Evolutionary conservation across 208 protist genomes (phyloP).

Genomic region (Acanthamoeba rhysodes): DNA sequence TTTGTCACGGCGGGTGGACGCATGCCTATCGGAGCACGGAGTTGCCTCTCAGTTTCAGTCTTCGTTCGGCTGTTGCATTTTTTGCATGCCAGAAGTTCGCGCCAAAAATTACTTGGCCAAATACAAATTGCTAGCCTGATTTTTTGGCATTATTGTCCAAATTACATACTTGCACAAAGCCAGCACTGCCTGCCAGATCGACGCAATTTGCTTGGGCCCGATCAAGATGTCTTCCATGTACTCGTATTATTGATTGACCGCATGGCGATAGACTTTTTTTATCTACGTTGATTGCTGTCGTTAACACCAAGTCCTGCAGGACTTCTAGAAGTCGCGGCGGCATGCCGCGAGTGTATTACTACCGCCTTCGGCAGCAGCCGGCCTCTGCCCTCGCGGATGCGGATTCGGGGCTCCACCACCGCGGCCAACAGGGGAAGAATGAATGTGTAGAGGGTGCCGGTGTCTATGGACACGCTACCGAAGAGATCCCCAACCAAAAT

Average conservation of each 20-base stretch:
- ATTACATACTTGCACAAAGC: too few species aligned
- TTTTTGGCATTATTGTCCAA: neutral
- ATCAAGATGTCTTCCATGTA: neutral
- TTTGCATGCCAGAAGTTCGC: too few species aligned
- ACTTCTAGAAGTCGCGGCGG: neutral
- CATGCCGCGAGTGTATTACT: slow-evolving; percentile 36
- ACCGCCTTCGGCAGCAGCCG: slow-evolving; percentile 22
- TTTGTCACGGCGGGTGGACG: neutral
- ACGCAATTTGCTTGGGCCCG: too few species aligned
- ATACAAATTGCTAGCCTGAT: neutral
- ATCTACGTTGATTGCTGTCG: too few species aligned
- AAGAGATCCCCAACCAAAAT: slow-evolving; percentile 40
- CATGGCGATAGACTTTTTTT: too few species aligned
- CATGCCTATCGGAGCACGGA: neutral
- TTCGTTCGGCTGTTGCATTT: too few species aligned
- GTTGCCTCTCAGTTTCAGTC: too few species aligned
- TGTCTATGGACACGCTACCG: neutral
- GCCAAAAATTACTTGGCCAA: neutral
- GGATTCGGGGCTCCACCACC: neutral
- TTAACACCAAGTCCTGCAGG: neutral
- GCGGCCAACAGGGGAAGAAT: neutral
- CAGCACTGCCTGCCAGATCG: too few species aligned
- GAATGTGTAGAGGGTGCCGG: neutral
- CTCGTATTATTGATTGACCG: too few species aligned
- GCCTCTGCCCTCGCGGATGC: neutral